These are phyloP conservation scores for Karstenula rhodostoma DNA, from an alignment of 2,329 filamentous ascomycete genomes.

Conservation along the genomic window DNA sequence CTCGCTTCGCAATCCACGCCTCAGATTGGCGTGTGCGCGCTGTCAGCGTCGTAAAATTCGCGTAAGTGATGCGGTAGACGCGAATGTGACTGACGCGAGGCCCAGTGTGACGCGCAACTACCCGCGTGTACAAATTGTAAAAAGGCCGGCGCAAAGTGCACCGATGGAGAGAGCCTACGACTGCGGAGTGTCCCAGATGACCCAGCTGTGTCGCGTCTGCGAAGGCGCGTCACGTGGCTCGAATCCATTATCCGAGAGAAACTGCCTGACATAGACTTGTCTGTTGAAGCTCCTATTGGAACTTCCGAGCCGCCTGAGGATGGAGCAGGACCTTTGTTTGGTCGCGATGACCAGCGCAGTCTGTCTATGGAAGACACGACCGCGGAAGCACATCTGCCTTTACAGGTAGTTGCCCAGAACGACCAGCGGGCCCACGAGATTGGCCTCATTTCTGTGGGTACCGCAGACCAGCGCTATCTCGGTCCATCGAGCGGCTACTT, in stretches of 20 bases:
- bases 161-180: conserved; percentile 24
- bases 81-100: background rate
- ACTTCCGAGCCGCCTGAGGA: background rate
- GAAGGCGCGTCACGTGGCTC: conserved; percentile 20
- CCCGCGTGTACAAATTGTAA: conserved; percentile 23
- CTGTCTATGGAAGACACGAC: background rate
- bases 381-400: background rate
- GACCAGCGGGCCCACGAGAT: conserved; percentile 55
- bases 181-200: conserved; percentile 11
- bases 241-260: conserved; percentile 24
- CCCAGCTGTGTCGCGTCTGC: conserved; percentile 8
- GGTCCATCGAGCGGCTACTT: conserved; percentile 66
- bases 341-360: background rate
- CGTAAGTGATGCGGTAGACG: conserved; percentile 11
- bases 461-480: conserved; percentile 61
- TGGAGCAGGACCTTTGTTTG: background rate
- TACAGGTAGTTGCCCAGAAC: background rate
- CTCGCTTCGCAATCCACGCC: conserved; percentile 17
- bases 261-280: conserved; percentile 22
- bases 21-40: conserved; percentile 24
- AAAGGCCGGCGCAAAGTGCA: conserved; percentile 20
- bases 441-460: conserved; percentile 60
- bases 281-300: background rate
- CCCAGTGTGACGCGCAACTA: conserved; percentile 22
- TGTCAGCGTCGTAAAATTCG: conserved; percentile 26